Base-by-base conservation (phyloP, 768 basidiomycete species). In the Leccinum ochraceum region DNA sequence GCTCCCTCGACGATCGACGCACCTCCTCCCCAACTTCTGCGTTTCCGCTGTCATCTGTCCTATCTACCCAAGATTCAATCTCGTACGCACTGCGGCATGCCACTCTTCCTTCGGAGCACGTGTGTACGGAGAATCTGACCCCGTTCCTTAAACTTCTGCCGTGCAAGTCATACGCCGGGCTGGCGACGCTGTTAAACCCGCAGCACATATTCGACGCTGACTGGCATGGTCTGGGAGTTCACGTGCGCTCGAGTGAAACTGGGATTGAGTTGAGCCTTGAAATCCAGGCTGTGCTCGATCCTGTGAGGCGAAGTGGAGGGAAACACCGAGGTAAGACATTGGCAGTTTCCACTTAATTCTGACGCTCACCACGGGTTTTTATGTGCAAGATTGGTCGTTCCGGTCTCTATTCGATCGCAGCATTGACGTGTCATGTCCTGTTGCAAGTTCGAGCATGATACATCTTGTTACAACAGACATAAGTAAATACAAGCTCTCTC, bases 61-160 rank as follows among this genome's bases (percentile, higher is more conserved):
- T 84, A 0, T 71, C 75, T 53, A 79, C 80, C 74, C 26, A 54
- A 11, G 16, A 53, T 20, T 46, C 77, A 30, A 63, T 71, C 10
- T 75, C 78, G 14, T 83, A 90, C 60, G 77, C 80, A 50, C 79
- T 94, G 26, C 86, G 88, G 60, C 88, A 95, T 66, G 92, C 90
- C 2, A 84, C 85, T 8, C 81, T 90, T 20, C 89, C 90, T 7
- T 91, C 88, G 3, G 92, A 95, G 70, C 80, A 88, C 66, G 90
- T 98, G n/a, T 99, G 96, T 71, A 98, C 96, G 5, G 97, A 98
- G 71, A 98, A 98, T 69, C 78, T 98, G 9, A 98, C 96, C 0
- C 96, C 97, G 0, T 97, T 98, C 76, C 81, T 98, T 60, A 94
- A 96, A 71, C 85, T 98, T 10, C 78, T 98, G 1, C 97, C 97